Conservation (phyloP, 495 filamentous ascomycete species). For the Penicillium desertorum region DNA sequence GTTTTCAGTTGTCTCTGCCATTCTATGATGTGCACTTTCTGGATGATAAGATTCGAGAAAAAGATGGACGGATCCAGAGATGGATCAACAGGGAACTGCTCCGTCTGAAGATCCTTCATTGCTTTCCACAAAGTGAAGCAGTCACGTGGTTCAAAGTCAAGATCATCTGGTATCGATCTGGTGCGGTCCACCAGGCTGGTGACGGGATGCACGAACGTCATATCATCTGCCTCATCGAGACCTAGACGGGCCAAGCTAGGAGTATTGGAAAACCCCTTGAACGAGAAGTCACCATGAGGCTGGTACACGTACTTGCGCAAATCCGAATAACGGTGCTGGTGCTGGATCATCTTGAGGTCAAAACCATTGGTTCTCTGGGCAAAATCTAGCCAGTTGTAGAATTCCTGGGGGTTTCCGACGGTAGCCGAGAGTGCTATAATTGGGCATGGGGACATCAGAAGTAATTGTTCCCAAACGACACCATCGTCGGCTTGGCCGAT, state of each 20-base stretch:
- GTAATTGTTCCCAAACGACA: slow-evolving; percentile 76
- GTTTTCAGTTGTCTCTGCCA: slow-evolving; percentile 67
- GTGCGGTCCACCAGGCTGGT: slow-evolving; percentile 58
- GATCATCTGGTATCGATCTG: slow-evolving; percentile 60
- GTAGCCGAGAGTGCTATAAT: slow-evolving; percentile 81
- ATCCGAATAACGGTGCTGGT: slow-evolving; percentile 69
- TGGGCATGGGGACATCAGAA: slow-evolving; percentile 70
- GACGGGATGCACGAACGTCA: slow-evolving; percentile 69
- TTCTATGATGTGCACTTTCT: slow-evolving; percentile 59
- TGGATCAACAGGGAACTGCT: slow-evolving; percentile 42
- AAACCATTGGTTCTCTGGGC: slow-evolving; percentile 58
- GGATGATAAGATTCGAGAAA: slow-evolving; percentile 45
- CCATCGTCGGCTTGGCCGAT: slow-evolving; percentile 78
- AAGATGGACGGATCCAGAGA: slow-evolving; percentile 47
- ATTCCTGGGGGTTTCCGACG: slow-evolving; percentile 71
- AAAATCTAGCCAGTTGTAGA: slow-evolving; percentile 62
- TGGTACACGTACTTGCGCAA: slow-evolving; percentile 67
- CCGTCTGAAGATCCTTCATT: slow-evolving; percentile 55
- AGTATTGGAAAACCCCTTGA: slow-evolving; percentile 53
- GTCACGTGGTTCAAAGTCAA: slow-evolving; percentile 68
- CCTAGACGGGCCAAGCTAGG: slow-evolving; percentile 42
- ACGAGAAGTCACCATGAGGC: slow-evolving; percentile 51
- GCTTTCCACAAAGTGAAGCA: slow-evolving; percentile 61
- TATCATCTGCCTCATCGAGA: slow-evolving; percentile 50
- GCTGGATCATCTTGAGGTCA: slow-evolving; percentile 63